Percentiles rank a stretch among this genome's conserved stretches.
phyloP scores from a whole-genome alignment of 495 filamentous ascomycete genomes.

The Tuber melanosporum region DNA sequence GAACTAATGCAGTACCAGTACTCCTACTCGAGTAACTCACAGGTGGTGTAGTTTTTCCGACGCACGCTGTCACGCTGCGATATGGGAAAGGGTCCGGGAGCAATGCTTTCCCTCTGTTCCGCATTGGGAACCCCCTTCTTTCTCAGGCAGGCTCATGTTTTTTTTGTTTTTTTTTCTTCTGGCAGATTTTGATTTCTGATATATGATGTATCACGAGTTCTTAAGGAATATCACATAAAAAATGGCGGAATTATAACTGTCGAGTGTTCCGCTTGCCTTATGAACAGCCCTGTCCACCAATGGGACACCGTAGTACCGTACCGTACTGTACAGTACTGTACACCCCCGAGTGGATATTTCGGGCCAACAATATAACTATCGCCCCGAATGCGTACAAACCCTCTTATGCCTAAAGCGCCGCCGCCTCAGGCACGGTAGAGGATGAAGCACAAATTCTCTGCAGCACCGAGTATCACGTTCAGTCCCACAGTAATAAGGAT shows the following conservation, averaged over 20 bases:
- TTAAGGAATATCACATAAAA: not conserved
- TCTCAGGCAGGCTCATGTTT: not conserved
- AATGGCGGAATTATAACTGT: not conserved
- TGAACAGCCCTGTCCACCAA: not conserved
- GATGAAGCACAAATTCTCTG: not conserved
- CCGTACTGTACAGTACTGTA: not conserved
- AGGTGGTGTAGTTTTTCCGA: not conserved
- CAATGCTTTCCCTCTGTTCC: not conserved
- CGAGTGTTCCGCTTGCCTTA: not conserved
- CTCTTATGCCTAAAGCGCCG: not conserved
- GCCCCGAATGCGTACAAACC: not conserved
- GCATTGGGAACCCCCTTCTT: not conserved
- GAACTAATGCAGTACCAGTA: not conserved
- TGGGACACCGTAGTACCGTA: not conserved
- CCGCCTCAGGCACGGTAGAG: not conserved
- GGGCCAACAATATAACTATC: not conserved
- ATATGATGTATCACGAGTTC: not conserved
- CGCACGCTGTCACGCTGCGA: not conserved
- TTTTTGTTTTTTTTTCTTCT: not conserved
- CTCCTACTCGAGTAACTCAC: not conserved
- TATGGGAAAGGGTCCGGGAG: not conserved
- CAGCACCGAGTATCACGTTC: not conserved
- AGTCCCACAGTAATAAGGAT: not conserved
- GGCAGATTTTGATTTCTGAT: not conserved
- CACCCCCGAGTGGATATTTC: not conserved